Evolutionary conservation across 768 basidiomycete genomes (phyloP).

Genomic region (Serendipita sp.): DNA sequence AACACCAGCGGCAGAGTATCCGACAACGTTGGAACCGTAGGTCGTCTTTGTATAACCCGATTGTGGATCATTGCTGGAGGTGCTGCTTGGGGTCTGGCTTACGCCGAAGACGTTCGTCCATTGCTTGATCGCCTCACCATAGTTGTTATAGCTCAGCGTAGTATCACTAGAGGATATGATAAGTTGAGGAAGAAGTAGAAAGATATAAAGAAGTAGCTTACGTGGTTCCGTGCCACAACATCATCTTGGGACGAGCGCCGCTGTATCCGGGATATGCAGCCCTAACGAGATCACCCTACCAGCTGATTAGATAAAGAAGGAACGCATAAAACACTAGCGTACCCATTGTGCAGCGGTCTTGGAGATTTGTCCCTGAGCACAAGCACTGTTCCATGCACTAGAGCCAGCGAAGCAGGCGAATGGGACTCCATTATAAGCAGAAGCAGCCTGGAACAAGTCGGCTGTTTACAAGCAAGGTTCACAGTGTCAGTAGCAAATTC

Average conservation of each 20-base stretch:
- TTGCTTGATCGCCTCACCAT: slow-evolving; percentile 34
- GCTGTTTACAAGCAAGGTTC: slow-evolving; percentile 11
- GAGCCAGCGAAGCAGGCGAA: slow-evolving; percentile 38
- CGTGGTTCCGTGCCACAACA: slow-evolving; percentile 39
- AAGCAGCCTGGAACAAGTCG: slow-evolving; percentile 33
- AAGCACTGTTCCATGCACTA: slow-evolving; percentile 31
- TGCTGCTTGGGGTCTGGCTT: slow-evolving; percentile 25
- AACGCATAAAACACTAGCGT: neutral
- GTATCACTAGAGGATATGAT: slow-evolving; percentile 25
- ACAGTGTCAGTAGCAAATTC: neutral
- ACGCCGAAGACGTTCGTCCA: slow-evolving; percentile 41
- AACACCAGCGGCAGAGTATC: slow-evolving; percentile 31
- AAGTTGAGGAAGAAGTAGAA: neutral
- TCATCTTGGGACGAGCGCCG: slow-evolving; percentile 33
- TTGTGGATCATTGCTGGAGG: slow-evolving; percentile 26
- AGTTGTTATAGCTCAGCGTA: slow-evolving; percentile 35
- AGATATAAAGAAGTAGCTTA: slow-evolving; percentile 9
- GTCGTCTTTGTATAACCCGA: slow-evolving; percentile 31
- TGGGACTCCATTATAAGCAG: slow-evolving; percentile 36
- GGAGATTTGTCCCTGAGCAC: slow-evolving; percentile 28
- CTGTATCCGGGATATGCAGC: slow-evolving; percentile 37
- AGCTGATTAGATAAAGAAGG: neutral
- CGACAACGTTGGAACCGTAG: slow-evolving; percentile 35
- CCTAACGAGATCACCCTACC: slow-evolving; percentile 28
- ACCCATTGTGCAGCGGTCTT: slow-evolving; percentile 32